These are phyloP conservation scores for Phaeosphaeriaceae sp. DNA, from an alignment of 2,329 filamentous ascomycete species.

Conservation along the genomic window DNA sequence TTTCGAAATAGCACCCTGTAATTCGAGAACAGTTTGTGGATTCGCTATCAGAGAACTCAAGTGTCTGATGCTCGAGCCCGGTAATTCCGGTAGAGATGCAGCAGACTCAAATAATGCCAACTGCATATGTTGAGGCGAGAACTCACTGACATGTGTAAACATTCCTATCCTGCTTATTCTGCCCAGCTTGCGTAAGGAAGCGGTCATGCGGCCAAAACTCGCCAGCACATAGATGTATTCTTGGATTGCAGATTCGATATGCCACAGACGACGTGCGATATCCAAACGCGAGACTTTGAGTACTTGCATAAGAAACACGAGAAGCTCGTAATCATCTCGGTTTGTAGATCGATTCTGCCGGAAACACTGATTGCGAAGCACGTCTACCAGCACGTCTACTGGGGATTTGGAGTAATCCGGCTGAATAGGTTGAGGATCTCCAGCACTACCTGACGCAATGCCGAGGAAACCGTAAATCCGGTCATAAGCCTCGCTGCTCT, in stretches of 20 bases:
- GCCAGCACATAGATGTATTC: slow-evolving; percentile 14
- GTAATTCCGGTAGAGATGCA: background rate
- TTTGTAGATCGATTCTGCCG: slow-evolving; percentile 1
- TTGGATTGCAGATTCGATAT: slow-evolving; percentile 5
- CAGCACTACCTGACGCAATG: slow-evolving; percentile 11
- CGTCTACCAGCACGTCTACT: slow-evolving; percentile 18
- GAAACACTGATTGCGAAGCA: slow-evolving; percentile 18
- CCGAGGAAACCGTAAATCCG: slow-evolving; percentile 20
- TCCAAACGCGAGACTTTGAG: slow-evolving; percentile 13
- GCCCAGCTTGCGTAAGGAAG: slow-evolving; percentile 12
- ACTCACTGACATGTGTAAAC: slow-evolving; percentile 5
- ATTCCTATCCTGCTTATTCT: slow-evolving; percentile 11
- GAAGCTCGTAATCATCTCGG: slow-evolving; percentile 14
- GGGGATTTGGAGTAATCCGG: slow-evolving; percentile 18
- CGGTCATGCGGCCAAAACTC: slow-evolving; percentile 8
- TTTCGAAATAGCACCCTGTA: background rate
- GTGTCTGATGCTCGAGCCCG: background rate
- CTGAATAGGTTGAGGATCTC: slow-evolving; percentile 8
- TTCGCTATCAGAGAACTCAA: background rate
- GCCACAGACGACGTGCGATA: slow-evolving; percentile 13
- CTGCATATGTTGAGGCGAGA: background rate
- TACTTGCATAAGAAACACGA: slow-evolving; percentile 13
- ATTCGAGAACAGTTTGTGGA: background rate
- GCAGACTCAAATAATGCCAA: background rate
- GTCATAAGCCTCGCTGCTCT: slow-evolving; percentile 17